Evolutionary conservation across 805 yeast species (phyloP).

Genomic region (Ogataea paradorogensis): DNA sequence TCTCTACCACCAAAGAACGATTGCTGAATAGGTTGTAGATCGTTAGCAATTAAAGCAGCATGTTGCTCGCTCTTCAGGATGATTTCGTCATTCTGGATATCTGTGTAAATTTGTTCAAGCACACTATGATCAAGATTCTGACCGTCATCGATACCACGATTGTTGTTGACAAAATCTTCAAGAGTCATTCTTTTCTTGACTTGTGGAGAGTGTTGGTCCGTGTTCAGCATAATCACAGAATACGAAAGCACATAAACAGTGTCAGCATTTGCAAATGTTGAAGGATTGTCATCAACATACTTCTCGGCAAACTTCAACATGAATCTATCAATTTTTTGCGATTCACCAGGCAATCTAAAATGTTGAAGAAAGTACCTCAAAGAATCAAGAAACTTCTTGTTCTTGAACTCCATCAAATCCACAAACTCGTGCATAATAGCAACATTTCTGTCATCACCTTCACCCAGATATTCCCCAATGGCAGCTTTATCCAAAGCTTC

Average conservation of each 20-base stretch:
- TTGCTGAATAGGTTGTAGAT: conserved; percentile 35
- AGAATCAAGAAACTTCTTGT: conserved; percentile 75
- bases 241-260: conserved; percentile 90
- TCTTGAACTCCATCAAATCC: conserved; percentile 75
- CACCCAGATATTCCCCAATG: conserved; percentile 91
- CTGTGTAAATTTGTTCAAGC: conserved; percentile 66
- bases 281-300: conserved; percentile 83
- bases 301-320: conserved; percentile 97
- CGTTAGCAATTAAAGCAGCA: conserved; percentile 78
- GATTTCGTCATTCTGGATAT: conserved; percentile 81
- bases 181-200: conserved; percentile 83
- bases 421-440: conserved; percentile 92
- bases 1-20: conserved; percentile 68
- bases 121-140: conserved; percentile 75
- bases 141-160: conserved; percentile 90
- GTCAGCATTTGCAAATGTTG: conserved; percentile 86
- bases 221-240: conserved; percentile 88
- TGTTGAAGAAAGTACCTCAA: conserved; percentile 79
- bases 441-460: conserved; percentile 73
- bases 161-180: conserved; percentile 83
- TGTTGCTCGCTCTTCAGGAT: conserved; percentile 91
- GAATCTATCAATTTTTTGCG: conserved; percentile 94
- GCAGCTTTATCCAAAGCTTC: conserved; percentile 78
- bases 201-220: conserved; percentile 89
- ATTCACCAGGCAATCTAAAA: conserved; percentile 96